These are phyloP conservation scores for Coemansia sp. DNA, from an alignment of 192 early-diverging fungal genomes.

Conservation along the genomic window DNA sequence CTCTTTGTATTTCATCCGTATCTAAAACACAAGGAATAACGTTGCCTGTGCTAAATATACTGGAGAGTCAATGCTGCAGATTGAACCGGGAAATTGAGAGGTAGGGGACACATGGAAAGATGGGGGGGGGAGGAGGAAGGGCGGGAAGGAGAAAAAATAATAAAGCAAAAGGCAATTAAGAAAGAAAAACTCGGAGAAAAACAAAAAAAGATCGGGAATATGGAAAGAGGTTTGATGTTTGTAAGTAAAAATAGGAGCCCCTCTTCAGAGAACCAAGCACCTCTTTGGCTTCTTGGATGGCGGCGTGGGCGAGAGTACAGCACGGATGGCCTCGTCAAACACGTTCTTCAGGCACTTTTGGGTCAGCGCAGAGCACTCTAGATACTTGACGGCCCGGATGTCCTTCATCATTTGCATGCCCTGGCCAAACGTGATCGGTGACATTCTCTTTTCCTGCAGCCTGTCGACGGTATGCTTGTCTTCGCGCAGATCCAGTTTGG, in stretches of 20 bases:
- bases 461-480: conserved; percentile 88
- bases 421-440: conserved; percentile 85
- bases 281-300: conserved; percentile 67
- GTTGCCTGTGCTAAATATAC: neutral
- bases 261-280: conserved; percentile 73
- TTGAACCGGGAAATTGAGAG: too few species aligned
- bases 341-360: conserved; percentile 98
- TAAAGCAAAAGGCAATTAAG: conserved; percentile 14
- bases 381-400: conserved; percentile 86
- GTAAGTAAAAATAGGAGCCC: neutral
- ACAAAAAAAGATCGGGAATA: neutral
- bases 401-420: conserved; percentile 88
- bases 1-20: too few species aligned
- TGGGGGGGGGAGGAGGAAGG: too few species aligned
- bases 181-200: conserved; percentile 9
- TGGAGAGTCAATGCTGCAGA: neutral
- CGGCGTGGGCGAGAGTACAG: conserved; percentile 77
- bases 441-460: conserved; percentile 81
- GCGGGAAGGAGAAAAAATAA: conserved; percentile 1
- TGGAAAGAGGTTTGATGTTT: neutral
- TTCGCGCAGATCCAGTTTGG: conserved; percentile 97
- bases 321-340: conserved; percentile 97
- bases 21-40: neutral
- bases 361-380: conserved; percentile 97
- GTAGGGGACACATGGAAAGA: too few species aligned